These are phyloP conservation scores for Sporothrix variecibatus DNA, from an alignment of 2,329 filamentous ascomycete genomes.

Conservation along the genomic window DNA sequence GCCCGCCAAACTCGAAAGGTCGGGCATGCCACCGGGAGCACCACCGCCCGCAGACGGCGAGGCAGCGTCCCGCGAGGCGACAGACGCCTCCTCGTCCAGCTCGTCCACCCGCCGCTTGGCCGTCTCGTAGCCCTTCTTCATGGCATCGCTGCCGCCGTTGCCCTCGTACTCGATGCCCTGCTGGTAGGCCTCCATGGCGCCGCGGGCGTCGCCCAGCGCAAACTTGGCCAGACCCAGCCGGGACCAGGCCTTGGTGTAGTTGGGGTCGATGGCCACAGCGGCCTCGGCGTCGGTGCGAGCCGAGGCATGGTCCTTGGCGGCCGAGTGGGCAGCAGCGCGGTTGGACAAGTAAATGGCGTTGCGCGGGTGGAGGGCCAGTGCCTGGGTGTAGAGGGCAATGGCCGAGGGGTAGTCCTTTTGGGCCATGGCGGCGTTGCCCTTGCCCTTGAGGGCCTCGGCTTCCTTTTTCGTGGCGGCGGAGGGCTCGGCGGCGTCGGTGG, in stretches of 20 bases:
- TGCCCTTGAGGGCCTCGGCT: slow-evolving; percentile 84
- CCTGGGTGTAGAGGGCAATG: slow-evolving; percentile 85
- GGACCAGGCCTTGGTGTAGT: slow-evolving; percentile 97
- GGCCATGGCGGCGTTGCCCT: slow-evolving; percentile 93
- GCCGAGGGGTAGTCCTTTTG: slow-evolving; percentile 84
- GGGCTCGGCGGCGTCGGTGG: slow-evolving; percentile 36
- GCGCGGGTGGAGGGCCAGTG: slow-evolving; percentile 74
- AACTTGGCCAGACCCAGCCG: slow-evolving; percentile 88
- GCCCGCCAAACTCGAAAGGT: slow-evolving; percentile 68
- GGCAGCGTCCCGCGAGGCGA: slow-evolving; percentile 37
- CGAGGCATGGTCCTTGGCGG: slow-evolving; percentile 77
- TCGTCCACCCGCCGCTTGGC: slow-evolving; percentile 86
- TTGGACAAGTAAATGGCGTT: slow-evolving; percentile 98
- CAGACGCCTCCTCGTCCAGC: slow-evolving; percentile 58
- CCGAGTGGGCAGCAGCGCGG: slow-evolving; percentile 90
- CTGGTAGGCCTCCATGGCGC: slow-evolving; percentile 91
- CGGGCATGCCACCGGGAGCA: slow-evolving; percentile 64
- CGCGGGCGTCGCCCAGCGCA: slow-evolving; percentile 86
- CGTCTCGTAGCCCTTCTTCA: slow-evolving; percentile 96
- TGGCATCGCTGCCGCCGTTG: slow-evolving; percentile 89
- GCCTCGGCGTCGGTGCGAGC: slow-evolving; percentile 88
- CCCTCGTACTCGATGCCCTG: slow-evolving; percentile 93
- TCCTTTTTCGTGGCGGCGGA: slow-evolving; percentile 64
- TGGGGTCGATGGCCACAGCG: slow-evolving; percentile 82
- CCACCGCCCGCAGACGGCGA: slow-evolving; percentile 27